Conservation (phyloP, 2,329 filamentous ascomycete species). For the Fusarium concolor region DNA sequence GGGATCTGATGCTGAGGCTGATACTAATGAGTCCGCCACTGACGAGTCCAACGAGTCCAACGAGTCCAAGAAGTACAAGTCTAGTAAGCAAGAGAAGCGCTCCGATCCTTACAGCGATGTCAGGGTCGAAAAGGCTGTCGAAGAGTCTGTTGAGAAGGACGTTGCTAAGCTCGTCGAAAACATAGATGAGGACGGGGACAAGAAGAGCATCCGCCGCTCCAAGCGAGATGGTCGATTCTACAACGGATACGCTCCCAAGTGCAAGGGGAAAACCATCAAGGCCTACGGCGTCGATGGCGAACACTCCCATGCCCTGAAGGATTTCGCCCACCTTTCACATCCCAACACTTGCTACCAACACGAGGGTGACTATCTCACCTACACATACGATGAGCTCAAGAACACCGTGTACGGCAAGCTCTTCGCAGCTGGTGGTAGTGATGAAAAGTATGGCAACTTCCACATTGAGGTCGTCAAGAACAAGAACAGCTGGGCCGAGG, state of each 20-base stretch:
- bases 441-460: constrained; percentile 27
- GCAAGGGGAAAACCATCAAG: constrained; percentile 23
- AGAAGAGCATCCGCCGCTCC: background rate
- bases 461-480: constrained; percentile 33
- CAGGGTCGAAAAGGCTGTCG: constrained; percentile 27
- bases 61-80: background rate
- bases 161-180: constrained; percentile 22
- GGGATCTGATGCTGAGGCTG: too few relatives aligned
- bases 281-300: constrained; percentile 20
- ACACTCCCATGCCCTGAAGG: constrained; percentile 11
- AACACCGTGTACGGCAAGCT: constrained; percentile 22
- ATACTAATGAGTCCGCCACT: too few relatives aligned
- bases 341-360: constrained; percentile 35
- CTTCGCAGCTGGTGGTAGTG: background rate
- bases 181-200: background rate
- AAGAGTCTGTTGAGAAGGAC: constrained; percentile 17
- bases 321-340: constrained; percentile 21
- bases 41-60: too few relatives aligned
- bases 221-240: constrained; percentile 36
- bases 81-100: constrained; percentile 18
- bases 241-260: constrained; percentile 30
- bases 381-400: constrained; percentile 32
- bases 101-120: constrained; percentile 13
- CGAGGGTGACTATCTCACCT: constrained; percentile 30
- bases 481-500: background rate